Conservation (phyloP, 495 filamentous ascomycete species). For the Sporormia fimetaria region DNA sequence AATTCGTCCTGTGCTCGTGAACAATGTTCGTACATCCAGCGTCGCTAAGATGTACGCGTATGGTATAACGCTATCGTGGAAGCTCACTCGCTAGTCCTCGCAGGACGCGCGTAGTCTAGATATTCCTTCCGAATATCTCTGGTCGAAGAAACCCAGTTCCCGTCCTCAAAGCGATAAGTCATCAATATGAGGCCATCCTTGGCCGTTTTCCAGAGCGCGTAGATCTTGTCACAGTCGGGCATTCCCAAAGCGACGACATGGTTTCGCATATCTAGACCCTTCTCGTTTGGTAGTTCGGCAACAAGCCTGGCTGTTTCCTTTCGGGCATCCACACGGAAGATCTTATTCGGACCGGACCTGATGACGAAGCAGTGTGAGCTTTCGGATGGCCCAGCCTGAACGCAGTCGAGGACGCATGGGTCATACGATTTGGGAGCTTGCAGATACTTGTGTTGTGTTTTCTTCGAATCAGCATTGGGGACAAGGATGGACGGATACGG, state of each 20-base stretch:
- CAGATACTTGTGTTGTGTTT: constrained; percentile 1
- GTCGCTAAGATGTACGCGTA: too few relatives aligned
- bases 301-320: background rate
- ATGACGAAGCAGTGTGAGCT: background rate
- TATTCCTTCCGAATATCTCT: too few relatives aligned
- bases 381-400: too few relatives aligned
- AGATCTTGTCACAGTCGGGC: background rate
- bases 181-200: constrained; percentile 1
- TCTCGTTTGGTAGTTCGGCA: constrained; percentile 1
- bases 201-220: background rate
- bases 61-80: too few relatives aligned
- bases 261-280: background rate
- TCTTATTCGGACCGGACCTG: constrained; percentile 1
- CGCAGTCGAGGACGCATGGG: background rate
- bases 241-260: background rate
- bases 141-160: too few relatives aligned
- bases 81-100: too few relatives aligned
- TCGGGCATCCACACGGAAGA: constrained; percentile 1
- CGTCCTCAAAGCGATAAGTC: background rate
- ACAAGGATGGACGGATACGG: constrained; percentile 2
- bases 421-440: background rate
- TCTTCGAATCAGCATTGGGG: background rate
- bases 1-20: too few relatives aligned
- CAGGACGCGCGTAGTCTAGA: too few relatives aligned
- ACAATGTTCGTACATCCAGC: too few relatives aligned